phyloP scores from a whole-genome alignment of 495 filamentous ascomycete species.

The Aspergillus carlsbadensis region DNA sequence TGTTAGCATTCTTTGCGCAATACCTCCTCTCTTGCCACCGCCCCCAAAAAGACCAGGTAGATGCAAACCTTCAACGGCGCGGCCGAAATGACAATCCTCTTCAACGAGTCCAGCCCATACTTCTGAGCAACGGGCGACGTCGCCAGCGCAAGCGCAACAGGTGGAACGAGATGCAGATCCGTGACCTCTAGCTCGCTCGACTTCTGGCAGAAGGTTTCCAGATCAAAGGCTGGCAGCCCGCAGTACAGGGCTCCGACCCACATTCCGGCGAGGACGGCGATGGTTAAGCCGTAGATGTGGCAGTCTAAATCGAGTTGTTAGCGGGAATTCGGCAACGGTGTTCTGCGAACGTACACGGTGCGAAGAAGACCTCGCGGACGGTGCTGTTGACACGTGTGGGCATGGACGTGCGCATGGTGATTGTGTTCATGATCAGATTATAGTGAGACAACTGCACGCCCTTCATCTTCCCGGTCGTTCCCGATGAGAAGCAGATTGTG shows the following conservation, averaged over 20 bases:
- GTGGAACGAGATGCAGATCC: slow-evolving; percentile 7
- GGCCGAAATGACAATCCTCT: slow-evolving; percentile 4
- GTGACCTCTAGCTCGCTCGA: slow-evolving; percentile 3
- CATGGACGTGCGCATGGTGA: slow-evolving; percentile 2
- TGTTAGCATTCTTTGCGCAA: too few species aligned
- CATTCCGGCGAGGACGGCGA: background rate
- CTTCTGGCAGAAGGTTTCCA: slow-evolving; percentile 4
- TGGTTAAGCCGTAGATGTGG: background rate
- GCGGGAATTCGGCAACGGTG: background rate
- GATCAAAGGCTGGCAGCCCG: background rate
- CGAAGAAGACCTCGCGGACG: slow-evolving; percentile 6
- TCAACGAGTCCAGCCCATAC: background rate
- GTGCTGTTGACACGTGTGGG: background rate
- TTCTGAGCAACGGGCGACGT: slow-evolving; percentile 4
- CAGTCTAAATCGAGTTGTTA: background rate
- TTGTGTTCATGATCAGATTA: background rate
- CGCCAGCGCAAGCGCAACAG: background rate
- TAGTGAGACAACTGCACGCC: slow-evolving; percentile 8
- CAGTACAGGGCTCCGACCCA: background rate
- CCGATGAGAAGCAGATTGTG: slow-evolving; percentile 8
- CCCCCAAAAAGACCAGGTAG: background rate
- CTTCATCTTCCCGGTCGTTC: slow-evolving; percentile 7
- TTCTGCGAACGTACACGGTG: slow-evolving; percentile 4
- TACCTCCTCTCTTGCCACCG: too few species aligned
- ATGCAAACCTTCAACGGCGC: slow-evolving; percentile 1